Evolutionary conservation across 192 early-diverging fungal species (phyloP).

Genomic region (Umbelopsis vinacea): DNA sequence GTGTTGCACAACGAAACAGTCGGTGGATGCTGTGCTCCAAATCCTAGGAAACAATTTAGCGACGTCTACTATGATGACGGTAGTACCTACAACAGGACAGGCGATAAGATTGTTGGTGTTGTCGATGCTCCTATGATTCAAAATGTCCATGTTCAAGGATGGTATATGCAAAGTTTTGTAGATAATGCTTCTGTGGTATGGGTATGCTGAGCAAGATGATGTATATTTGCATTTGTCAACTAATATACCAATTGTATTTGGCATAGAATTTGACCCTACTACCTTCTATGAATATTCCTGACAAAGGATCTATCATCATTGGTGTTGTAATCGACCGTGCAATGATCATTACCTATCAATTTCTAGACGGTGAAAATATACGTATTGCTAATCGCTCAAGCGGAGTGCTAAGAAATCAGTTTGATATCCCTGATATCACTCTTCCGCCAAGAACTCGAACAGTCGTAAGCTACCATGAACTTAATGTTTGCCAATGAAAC

Average conservation of each 20-base stretch:
- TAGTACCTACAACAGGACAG: conserved; percentile 16
- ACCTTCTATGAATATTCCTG: conserved; percentile 27
- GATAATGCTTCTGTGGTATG: conserved; percentile 38
- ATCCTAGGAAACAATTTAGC: conserved; percentile 27
- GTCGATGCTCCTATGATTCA: conserved; percentile 31
- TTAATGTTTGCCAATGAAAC: background rate
- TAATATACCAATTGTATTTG: background rate
- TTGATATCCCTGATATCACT: conserved; percentile 35
- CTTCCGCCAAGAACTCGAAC: conserved; percentile 27
- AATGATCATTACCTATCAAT: conserved; percentile 36
- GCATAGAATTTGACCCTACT: conserved; percentile 38
- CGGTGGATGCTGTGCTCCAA: conserved; percentile 40
- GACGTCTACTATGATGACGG: conserved; percentile 33
- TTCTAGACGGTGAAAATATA: conserved; percentile 18
- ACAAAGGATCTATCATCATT: conserved; percentile 32
- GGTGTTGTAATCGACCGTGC: conserved; percentile 29
- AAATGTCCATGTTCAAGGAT: conserved; percentile 27
- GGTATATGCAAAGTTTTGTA: conserved; percentile 38
- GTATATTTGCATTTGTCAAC: background rate
- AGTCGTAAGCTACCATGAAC: conserved; percentile 21
- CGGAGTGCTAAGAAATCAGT: conserved; percentile 27
- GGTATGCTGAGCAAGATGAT: too few species aligned
- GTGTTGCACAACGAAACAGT: conserved; percentile 10
- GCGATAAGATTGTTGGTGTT: conserved; percentile 28
- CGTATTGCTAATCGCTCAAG: conserved; percentile 30